Base-by-base conservation (phyloP, 352 stramenopile genomes). In the Blastocystis sp. region DNA sequence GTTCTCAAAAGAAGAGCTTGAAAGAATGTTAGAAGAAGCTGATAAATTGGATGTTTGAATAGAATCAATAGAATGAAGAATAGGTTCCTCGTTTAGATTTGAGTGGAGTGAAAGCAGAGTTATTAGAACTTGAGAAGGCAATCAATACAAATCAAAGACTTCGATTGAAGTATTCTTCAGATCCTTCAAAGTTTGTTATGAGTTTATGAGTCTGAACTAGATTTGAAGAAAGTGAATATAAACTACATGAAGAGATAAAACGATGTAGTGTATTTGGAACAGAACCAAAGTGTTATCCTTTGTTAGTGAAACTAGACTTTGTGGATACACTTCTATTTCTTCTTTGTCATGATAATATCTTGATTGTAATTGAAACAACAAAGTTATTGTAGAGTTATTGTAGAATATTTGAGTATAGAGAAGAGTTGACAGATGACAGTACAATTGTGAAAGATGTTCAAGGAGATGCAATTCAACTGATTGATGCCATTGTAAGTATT, bases 21-120 rank as follows among this genome's bases (percentile, higher is more conserved):
- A 80, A 14, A 80, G 59, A 42, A 63, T 80, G 69, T 42, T 80
- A 0, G 21, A n/a, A 12, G 69, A 80, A 32, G 69, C 69, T 58
- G 69, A 80, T 63, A 80, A 80, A 37, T 46, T 80, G 21, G 43
- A 61, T 21, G 69, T 80, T 24, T 21, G n/a, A 24, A 35, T 35
- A 32, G 12, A 98, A 3, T 63, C 3, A 9, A 32, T 14, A 65
- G 19, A 29, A 49, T 80, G 16, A 80, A 24, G 21, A 29, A 7
- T 61, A 80, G 69, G 43, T 37, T 39, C 37, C 69, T 61, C 69
- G 39, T 19, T 32, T 80, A 19, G 69, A 80, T 39, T n/a, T 80
- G 27, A 80, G 69, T 39, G 69, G 69, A 80, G 61, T 80, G 27
- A 80, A 80, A 39, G 46, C 27, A n/a, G 32, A 58, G 0, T 24